Evolutionary conservation across 257 asterid species (phyloP), one percentile per base, ranked within the genome.

Genomic region (Linaria vulgaris): DNA sequence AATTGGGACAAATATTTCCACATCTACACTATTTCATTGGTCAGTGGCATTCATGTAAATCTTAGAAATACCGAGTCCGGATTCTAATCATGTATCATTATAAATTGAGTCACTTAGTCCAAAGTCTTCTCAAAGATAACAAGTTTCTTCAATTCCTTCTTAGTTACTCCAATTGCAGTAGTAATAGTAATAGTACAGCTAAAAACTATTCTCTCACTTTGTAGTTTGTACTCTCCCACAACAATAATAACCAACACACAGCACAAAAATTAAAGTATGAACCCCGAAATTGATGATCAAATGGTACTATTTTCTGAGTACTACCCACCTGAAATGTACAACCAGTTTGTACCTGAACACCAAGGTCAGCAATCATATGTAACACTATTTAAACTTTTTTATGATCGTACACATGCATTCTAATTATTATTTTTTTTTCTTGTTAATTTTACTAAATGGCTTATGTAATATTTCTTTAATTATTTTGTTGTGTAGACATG

Each of bases 251-350:
- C 8, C 31, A 59, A 15, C 48, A 16, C 27, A 57, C 9, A 31
- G 9, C 24, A 49, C 24, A 9, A 21, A 39, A n/a, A 21, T n/a
- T n/a, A 21, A 17, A 69, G 17, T 30, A 77, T 72, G 80, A 62
- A 72, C 66, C 59, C 69, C 37, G 72, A 75, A 17, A 16, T 59
- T 12, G 80, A 80, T 69, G 83, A 82, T 58, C 85, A 80, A 63
- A 68, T 78, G 84, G 22, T 59, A 24, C 82, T 82, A 49, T 51
- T 82, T 44, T 84, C 88, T 27, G 84, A 80, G 74, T 81, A 81
- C 72, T 76, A 76, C 68, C 76, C 79, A 24, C 9, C 61, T 17
- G 78, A 65, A 13, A 71, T 66, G 19, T 76, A 57, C 63, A 23
- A 68, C 41, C 82, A 78, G 27, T 48, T 68, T 37, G 41, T 71